Conservation (phyloP, 345 rosid species). For the Populus alba region DNA sequence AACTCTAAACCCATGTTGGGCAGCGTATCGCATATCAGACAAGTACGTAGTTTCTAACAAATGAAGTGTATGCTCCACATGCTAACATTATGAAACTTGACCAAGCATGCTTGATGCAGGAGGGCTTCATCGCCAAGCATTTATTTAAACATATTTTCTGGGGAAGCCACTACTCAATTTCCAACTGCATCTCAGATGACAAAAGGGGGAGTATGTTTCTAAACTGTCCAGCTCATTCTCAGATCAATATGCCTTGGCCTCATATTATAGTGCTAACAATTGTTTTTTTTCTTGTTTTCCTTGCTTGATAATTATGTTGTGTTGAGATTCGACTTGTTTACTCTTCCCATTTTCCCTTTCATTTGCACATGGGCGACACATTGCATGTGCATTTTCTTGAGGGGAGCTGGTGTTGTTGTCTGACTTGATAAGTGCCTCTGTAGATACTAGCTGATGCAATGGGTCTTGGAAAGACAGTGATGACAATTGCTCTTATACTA, state of each 20-base stretch:
- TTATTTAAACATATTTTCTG: slow-evolving; percentile 51
- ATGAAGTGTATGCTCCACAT: background rate
- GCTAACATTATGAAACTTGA: background rate
- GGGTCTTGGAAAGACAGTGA: slow-evolving; percentile 81
- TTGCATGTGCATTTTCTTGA: too few relatives aligned
- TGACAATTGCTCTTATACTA: slow-evolving; percentile 70
- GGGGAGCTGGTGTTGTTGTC: background rate
- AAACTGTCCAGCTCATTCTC: too few relatives aligned
- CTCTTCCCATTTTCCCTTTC: too few relatives aligned
- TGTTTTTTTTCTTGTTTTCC: too few relatives aligned
- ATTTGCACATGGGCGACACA: too few relatives aligned
- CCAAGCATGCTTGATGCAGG: slow-evolving; percentile 24
- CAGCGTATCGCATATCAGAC: slow-evolving; percentile 53
- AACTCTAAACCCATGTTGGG: slow-evolving; percentile 68
- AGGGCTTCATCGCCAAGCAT: slow-evolving; percentile 44
- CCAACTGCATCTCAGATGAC: slow-evolving; percentile 60
- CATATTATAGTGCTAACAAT: too few relatives aligned
- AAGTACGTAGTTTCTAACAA: slow-evolving; percentile 34
- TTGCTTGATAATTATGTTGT: too few relatives aligned
- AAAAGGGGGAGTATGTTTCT: slow-evolving; percentile 54
- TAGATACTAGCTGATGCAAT: slow-evolving; percentile 77
- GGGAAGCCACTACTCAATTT: slow-evolving; percentile 60
- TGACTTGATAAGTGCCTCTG: background rate
- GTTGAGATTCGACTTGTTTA: too few relatives aligned
- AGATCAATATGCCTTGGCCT: too few relatives aligned